These are phyloP conservation scores for Dimargaris cristalligena DNA, from an alignment of 192 early-diverging fungal species.

Conservation along the genomic window DNA sequence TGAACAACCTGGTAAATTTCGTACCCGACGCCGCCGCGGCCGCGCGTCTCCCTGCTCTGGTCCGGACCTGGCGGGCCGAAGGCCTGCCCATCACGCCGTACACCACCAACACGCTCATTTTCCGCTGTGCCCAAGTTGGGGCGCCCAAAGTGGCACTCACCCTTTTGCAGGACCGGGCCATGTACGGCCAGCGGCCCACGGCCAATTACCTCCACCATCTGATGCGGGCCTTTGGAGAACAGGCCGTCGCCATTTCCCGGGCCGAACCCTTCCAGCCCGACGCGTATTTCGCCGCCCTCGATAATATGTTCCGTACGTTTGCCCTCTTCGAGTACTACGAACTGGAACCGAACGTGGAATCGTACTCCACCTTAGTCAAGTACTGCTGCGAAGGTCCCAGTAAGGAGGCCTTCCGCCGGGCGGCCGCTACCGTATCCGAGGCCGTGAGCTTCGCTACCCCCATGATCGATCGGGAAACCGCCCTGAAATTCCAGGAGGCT, in stretches of 20 bases:
- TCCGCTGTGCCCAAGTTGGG: slow-evolving; percentile 2
- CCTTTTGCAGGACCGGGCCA: neutral
- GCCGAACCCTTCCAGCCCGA: neutral
- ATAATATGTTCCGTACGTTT: slow-evolving; percentile 3
- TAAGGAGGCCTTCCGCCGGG: slow-evolving; percentile 6
- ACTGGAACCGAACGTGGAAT: neutral
- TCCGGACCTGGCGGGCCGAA: neutral
- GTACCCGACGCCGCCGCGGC: neutral
- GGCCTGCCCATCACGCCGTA: neutral
- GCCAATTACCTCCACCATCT: slow-evolving; percentile 3
- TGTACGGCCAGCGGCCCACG: neutral
- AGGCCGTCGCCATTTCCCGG: neutral
- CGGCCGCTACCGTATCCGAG: neutral
- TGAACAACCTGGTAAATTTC: neutral
- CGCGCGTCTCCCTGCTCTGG: neutral
- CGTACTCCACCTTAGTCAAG: neutral
- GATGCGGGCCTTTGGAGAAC: slow-evolving; percentile 5
- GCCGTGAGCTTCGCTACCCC: neutral
- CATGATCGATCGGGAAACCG: neutral
- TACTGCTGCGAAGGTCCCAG: neutral
- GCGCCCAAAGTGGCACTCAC: neutral
- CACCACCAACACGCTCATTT: slow-evolving; percentile 5
- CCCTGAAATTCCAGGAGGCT: neutral
- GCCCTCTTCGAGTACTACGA: slow-evolving; percentile 1
- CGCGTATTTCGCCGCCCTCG: neutral